Conservation (phyloP, 140 eudicot genomes). For the Ambrosia hybrid region DNA sequence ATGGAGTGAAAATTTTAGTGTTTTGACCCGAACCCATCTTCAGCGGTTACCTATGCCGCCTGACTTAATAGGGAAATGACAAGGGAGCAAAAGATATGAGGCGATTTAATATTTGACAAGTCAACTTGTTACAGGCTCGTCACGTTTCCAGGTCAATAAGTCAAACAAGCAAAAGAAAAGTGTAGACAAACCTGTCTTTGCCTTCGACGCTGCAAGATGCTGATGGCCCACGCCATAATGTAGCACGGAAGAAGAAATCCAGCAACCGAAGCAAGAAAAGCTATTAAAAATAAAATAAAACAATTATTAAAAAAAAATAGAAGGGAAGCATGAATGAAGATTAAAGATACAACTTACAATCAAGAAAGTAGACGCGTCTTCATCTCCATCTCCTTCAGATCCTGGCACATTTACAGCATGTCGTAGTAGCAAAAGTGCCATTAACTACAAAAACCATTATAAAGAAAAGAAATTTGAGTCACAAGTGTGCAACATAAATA, state of each 20-base stretch:
- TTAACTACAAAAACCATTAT: conserved; percentile 48
- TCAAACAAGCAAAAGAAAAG: neutral
- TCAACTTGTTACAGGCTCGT: too few species aligned
- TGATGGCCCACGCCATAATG: conserved; percentile 89
- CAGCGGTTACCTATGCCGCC: too few species aligned
- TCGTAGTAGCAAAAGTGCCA: conserved; percentile 80
- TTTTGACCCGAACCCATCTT: too few species aligned
- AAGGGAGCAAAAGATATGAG: too few species aligned
- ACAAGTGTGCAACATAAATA: neutral
- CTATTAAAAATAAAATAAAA: conserved; percentile 34
- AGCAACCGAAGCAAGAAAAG: conserved; percentile 84
- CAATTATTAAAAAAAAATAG: neutral
- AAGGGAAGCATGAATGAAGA: neutral
- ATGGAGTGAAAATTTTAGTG: too few species aligned
- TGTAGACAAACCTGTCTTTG: conserved; percentile 70
- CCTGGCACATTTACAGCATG: conserved; percentile 75
- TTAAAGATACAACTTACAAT: conserved; percentile 51
- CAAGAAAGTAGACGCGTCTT: conserved; percentile 68
- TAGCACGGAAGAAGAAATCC: conserved; percentile 94
- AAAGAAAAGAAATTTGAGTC: neutral
- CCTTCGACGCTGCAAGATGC: conserved; percentile 90
- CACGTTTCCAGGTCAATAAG: neutral
- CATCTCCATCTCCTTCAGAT: conserved; percentile 71
- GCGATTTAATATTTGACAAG: too few species aligned
- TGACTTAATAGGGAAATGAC: too few species aligned